phyloP scores from a whole-genome alignment of 257 asterid species.

The Primulina huaijiensis region DNA sequence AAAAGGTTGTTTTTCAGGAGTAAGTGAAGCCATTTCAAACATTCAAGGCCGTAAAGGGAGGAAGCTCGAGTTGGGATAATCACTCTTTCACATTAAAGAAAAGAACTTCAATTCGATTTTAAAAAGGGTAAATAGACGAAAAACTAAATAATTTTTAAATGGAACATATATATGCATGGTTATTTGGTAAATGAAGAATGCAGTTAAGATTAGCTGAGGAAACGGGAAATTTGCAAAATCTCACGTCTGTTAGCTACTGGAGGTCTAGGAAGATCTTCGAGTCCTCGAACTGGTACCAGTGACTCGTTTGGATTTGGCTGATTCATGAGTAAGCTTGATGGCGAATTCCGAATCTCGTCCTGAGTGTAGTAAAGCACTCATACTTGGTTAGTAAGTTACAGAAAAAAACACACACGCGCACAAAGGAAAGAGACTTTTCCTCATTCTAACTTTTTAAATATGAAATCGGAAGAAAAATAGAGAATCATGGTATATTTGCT shows the following conservation, averaged over 20 bases:
- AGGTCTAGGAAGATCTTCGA: slow-evolving; percentile 89
- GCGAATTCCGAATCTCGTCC: slow-evolving; percentile 87
- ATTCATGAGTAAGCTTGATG: slow-evolving; percentile 65
- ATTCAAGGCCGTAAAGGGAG: slow-evolving; percentile 24
- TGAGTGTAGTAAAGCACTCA: slow-evolving; percentile 4
- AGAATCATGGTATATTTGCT: neutral
- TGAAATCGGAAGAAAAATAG: too few relatives aligned
- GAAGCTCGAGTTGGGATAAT: neutral
- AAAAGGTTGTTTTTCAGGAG: slow-evolving; percentile 35
- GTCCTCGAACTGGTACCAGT: slow-evolving; percentile 63
- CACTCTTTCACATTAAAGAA: neutral
- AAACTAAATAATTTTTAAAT: too few relatives aligned
- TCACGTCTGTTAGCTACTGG: slow-evolving; percentile 93
- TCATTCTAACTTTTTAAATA: too few relatives aligned
- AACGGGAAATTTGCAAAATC: slow-evolving; percentile 18
- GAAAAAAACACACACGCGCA: neutral
- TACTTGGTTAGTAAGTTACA: neutral
- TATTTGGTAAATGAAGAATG: neutral
- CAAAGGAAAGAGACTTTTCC: neutral
- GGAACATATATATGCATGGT: neutral
- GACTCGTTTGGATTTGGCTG: slow-evolving; percentile 68
- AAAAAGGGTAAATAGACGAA: neutral
- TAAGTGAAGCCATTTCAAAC: slow-evolving; percentile 29
- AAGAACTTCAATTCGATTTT: too few relatives aligned
- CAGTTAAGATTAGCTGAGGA: neutral